Base-by-base conservation (phyloP, 179 eudicot genomes). In the Camellia oleifera region DNA sequence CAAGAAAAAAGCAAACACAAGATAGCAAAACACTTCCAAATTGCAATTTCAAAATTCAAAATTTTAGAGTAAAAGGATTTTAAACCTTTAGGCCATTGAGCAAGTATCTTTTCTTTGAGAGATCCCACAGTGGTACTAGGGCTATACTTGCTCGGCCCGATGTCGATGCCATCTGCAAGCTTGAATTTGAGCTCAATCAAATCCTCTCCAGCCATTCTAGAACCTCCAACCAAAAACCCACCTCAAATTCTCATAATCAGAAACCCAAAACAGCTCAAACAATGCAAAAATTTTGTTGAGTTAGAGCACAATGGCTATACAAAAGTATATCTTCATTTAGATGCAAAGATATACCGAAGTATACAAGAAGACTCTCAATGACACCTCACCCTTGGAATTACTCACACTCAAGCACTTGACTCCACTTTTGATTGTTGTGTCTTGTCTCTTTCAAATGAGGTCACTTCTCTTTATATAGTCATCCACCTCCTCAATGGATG, bases 121-220 rank as follows among this genome's bases (percentile, higher is more conserved):
- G 83, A 84, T 32, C 53, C 87, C 79, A 88, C 89, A 77, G 87
- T 86, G 18, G 85, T 79, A 32, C 42, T 54, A 72, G 84, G 85
- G 75, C 80, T 81, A 61, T 82, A 86, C 75, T 86, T 86, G 80
- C 18, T 82, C 10, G 86, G 91, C 57, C 91, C 89, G 54, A 88
- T 88, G 32, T 88, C 91, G 53, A 82, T 88, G 57, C 90, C 89
- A 84, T 88, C 90, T 68, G 83, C 85, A 82, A 88, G 87, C 90
- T 88, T 86, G 80, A 88, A 88, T 69, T 86, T 88, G 72, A 88
- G 72, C 57, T 88, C 90, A 76, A 88, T 77, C 80, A 86, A 77
- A 14, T 85, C 88, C 69, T 84, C 86, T 70, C 53, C 85, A 68
- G 86, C 87, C 87, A 84, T 87, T 81, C 53, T 63, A 77, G 67